Percentiles rank a stretch among this genome's conserved stretches.
Conservation (phyloP, 768 basidiomycete genomes). For the Lactarius psammicola region DNA sequence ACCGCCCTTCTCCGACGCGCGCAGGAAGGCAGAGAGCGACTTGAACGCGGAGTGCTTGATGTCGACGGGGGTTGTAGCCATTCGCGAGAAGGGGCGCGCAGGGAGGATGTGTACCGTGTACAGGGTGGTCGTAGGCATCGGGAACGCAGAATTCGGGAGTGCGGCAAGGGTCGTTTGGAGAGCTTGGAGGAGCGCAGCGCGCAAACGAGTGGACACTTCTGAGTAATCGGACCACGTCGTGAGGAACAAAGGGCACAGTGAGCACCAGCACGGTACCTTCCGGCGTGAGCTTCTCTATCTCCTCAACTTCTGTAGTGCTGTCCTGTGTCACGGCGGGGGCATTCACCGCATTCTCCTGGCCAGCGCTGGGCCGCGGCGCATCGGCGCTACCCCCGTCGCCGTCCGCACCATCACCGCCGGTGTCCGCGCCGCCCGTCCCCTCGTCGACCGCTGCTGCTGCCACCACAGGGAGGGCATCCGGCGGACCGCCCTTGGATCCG, state of each 20-base stretch:
- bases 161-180: slow-evolving; percentile 50
- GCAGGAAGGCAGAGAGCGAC: slow-evolving; percentile 79
- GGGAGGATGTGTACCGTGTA: slow-evolving; percentile 79
- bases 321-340: not conserved
- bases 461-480: slow-evolving; percentile 35
- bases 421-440: slow-evolving; percentile 16
- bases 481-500: slow-evolving; percentile 60
- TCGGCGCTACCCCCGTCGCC: slow-evolving; percentile 9
- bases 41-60: slow-evolving; percentile 82
- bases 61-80: slow-evolving; percentile 47
- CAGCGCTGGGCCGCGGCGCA: not conserved
- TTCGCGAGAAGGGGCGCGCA: slow-evolving; percentile 66
- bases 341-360: slow-evolving; percentile 33
- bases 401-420: slow-evolving; percentile 16
- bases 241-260: not conserved
- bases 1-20: slow-evolving; percentile 67
- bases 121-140: slow-evolving; percentile 71
- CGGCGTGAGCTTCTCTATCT: slow-evolving; percentile 27
- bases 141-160: slow-evolving; percentile 57
- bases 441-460: slow-evolving; percentile 24
- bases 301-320: slow-evolving; percentile 13
- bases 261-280: slow-evolving; percentile 32
- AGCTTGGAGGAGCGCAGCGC: slow-evolving; percentile 62
- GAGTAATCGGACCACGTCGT: not conserved
- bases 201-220: slow-evolving; percentile 61